Conservation (phyloP, 768 basidiomycete genomes). For the Neoboletus brunneissimus region DNA sequence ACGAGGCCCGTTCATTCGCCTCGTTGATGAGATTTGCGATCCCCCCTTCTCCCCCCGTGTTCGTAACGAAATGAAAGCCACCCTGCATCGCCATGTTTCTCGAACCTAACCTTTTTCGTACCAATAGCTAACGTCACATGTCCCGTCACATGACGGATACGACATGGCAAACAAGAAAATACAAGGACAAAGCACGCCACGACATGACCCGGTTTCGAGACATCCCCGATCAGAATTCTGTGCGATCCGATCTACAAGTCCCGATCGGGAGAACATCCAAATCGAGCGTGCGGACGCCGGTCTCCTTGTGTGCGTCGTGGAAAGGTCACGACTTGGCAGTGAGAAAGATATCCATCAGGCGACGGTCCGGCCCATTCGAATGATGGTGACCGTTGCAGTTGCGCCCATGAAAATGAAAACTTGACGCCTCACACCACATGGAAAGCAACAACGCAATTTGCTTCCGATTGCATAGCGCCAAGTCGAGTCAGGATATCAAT, state of each 20-base stretch:
- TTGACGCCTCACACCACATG: slow-evolving; percentile 16
- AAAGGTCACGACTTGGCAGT: slow-evolving; percentile 3
- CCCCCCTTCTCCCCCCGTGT: slow-evolving; percentile 1
- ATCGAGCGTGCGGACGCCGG: slow-evolving; percentile 24
- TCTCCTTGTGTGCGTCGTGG: slow-evolving; percentile 5
- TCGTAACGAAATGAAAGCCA: slow-evolving; percentile 17
- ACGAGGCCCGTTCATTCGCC: not conserved
- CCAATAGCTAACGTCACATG: slow-evolving; percentile 22
- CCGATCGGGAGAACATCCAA: slow-evolving; percentile 18
- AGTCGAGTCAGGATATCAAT: slow-evolving; percentile 33
- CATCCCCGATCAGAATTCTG: slow-evolving; percentile 37
- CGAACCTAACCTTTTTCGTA: slow-evolving; percentile 26
- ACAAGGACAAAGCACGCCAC: slow-evolving; percentile 19
- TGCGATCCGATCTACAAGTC: slow-evolving; percentile 29
- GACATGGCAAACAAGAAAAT: slow-evolving; percentile 12
- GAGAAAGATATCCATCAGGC: slow-evolving; percentile 9
- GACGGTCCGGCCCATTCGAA: slow-evolving; percentile 9
- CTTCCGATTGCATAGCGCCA: slow-evolving; percentile 18
- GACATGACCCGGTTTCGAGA: slow-evolving; percentile 12
- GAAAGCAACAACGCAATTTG: slow-evolving; percentile 11
- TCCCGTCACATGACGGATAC: slow-evolving; percentile 19
- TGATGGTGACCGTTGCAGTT: slow-evolving; percentile 12
- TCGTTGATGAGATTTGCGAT: slow-evolving; percentile 3
- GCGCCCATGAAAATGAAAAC: slow-evolving; percentile 28
- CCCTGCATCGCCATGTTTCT: not conserved